Evolutionary conservation across 176 grass and related monocot species (phyloP).

Genomic region (Triticum urartu): DNA sequence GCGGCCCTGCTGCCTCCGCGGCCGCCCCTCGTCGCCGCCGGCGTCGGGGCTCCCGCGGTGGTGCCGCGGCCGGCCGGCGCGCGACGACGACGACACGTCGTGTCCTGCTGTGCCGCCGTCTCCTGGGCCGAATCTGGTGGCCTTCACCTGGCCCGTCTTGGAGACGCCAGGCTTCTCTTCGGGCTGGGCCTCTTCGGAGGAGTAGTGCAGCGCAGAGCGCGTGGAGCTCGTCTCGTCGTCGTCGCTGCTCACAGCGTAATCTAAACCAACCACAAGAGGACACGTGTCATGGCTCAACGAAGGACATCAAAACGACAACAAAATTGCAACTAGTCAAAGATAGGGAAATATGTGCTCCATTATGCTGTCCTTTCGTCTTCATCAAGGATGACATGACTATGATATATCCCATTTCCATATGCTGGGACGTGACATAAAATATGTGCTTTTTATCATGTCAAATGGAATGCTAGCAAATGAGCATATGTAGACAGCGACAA

Average conservation of each 20-base stretch:
- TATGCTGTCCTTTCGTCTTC: neutral
- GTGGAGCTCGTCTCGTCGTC: slow-evolving; percentile 68
- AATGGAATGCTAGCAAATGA: neutral
- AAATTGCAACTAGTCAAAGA: neutral
- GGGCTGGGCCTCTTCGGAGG: slow-evolving; percentile 24
- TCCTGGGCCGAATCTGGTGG: slow-evolving; percentile 36
- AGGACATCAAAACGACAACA: neutral
- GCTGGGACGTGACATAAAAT: neutral
- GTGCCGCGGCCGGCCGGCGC: slow-evolving; percentile 33
- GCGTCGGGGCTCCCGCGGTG: neutral
- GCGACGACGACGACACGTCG: slow-evolving; percentile 3
- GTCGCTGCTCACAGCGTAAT: slow-evolving; percentile 28
- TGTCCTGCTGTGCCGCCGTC: neutral
- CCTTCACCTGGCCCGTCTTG: neutral
- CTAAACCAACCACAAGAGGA: neutral
- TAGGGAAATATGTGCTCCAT: neutral
- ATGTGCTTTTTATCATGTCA: neutral
- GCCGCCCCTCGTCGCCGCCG: neutral
- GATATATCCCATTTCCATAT: neutral
- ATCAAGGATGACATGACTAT: neutral
- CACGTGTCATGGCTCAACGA: neutral
- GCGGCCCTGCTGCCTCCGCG: neutral
- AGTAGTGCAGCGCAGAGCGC: slow-evolving; percentile 50
- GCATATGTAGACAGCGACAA: neutral
- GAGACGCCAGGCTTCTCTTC: neutral